Base-by-base conservation (phyloP, 345 rosid species). In the Hypericum perforatum region DNA sequence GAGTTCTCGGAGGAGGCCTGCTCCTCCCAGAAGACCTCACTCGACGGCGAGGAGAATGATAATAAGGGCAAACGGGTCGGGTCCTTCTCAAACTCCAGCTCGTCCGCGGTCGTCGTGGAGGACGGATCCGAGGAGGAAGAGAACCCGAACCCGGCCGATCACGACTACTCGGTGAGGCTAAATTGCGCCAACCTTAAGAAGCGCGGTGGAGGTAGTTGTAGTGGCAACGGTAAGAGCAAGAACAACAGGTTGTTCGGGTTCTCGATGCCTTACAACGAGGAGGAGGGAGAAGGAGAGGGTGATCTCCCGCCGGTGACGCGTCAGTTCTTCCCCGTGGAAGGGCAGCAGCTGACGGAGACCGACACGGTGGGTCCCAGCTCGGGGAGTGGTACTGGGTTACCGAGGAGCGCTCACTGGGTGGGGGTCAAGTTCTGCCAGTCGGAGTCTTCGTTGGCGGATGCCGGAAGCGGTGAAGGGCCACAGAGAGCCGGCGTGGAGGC, bases 41-140 rank as follows among this genome's bases (percentile, higher is more conserved):
- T 56, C 0, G 74, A 67, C n/a, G 70, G 71, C 0, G 78, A 77
- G 10, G 32, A 22, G 32, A 22, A 1, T 1, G 82, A 69, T 22
- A 80, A 76, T 43, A 85, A 80, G 59, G 82, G 83, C 0, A 86
- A 91, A 75, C 75, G 81, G 74, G 73, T 72, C 55, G 89, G 78
- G 67, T 82, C 88, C 68, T 64, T 74, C 15, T 80, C 95, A 9
- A 84, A 84, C 70, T 84, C 88, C 11, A 75, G 94, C 65, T 92
- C 97, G 2, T 92, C 98, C 51, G 94, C 89, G 56, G 76, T 79
- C 11, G 74, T 82, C 10, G 46, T 83, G 12, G 84, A 80, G 32
- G 90, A 80, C 54, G 90, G 95, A 76, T 81, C 96, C 60, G 91
- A 82, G 11, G 83, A 79, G 2, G 94, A 81, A 41, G 85, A 74